These are phyloP conservation scores for Discostella pseudostelligera DNA, from an alignment of 108 stramenopile genomes.

Conservation along the genomic window DNA sequence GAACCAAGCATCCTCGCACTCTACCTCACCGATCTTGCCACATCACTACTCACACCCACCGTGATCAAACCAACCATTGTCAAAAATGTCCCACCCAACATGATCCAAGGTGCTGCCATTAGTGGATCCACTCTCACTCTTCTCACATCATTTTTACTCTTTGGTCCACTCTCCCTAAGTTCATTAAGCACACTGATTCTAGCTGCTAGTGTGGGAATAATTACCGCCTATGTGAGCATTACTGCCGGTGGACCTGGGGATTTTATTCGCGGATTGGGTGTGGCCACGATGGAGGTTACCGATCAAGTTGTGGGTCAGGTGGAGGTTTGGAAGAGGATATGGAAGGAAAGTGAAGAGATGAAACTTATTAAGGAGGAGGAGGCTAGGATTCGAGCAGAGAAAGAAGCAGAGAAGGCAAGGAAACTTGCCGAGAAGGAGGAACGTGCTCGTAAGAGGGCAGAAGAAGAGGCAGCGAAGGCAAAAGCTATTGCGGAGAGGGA, in stretches of 20 bases:
- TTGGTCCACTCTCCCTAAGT: conserved; percentile 9
- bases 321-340: conserved; percentile 8
- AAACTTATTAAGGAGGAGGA: background rate
- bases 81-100: conserved; percentile 51
- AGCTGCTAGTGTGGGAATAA: conserved; percentile 46
- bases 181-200: conserved; percentile 27
- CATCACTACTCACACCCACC: background rate
- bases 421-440: conserved; percentile 31
- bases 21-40: background rate
- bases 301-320: conserved; percentile 23
- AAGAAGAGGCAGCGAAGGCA: conserved; percentile 3
- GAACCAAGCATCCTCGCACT: background rate
- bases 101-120: conserved; percentile 66
- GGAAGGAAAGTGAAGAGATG: background rate
- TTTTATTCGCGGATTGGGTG: conserved; percentile 53
- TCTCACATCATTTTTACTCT: conserved; percentile 34
- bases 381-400: background rate
- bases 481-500: conserved; percentile 13
- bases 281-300: conserved; percentile 46
- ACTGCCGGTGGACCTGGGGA: conserved; percentile 54
- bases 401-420: too few species aligned
- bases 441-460: background rate
- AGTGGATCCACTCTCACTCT: conserved; percentile 49
- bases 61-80: conserved; percentile 48
- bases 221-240: conserved; percentile 59